These are phyloP conservation scores for Calonectria multiphialidica DNA, from an alignment of 2,329 filamentous ascomycete species.

Conservation along the genomic window DNA sequence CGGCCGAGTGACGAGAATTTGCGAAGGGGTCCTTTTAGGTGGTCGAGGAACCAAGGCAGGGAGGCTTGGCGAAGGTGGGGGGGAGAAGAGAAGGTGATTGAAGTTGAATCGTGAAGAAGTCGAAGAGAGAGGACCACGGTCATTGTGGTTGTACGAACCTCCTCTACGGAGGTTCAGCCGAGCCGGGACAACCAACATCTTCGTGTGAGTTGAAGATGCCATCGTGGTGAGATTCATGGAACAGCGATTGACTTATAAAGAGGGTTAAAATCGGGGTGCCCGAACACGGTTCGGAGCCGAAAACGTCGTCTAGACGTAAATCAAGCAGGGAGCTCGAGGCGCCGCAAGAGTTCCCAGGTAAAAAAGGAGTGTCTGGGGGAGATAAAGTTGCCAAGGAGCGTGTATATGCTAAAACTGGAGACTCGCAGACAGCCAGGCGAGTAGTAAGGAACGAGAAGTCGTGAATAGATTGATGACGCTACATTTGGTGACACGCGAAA, in stretches of 20 bases:
- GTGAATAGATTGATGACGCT: constrained; percentile 17
- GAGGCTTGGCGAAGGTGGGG: constrained; percentile 78
- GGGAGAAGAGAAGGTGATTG: constrained; percentile 75
- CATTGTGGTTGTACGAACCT: constrained; percentile 67
- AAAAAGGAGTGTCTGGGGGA: constrained; percentile 31
- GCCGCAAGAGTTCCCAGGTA: constrained; percentile 10
- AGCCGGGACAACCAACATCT: constrained; percentile 66
- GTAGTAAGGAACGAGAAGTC: constrained; percentile 11
- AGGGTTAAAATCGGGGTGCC: constrained; percentile 27
- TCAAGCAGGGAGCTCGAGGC: constrained; percentile 20
- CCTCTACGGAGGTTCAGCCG: constrained; percentile 70
- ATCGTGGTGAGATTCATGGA: constrained; percentile 52
- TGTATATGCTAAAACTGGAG: constrained; percentile 26
- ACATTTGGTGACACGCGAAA: constrained; percentile 17
- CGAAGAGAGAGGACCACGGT: constrained; percentile 67
- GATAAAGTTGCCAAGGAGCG: constrained; percentile 4
- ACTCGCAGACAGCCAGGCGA: constrained; percentile 29
- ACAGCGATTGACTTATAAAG: constrained; percentile 32
- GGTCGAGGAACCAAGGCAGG: constrained; percentile 76
- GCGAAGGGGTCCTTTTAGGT: constrained; percentile 70
- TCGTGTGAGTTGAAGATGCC: constrained; percentile 57
- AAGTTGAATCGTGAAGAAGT: constrained; percentile 74
- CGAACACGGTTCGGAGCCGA: constrained; percentile 35
- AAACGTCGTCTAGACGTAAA: constrained; percentile 13
- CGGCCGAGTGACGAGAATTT: constrained; percentile 61